Base-by-base conservation (phyloP, 2,329 filamentous ascomycete species). In the Cryphonectria japonica region DNA sequence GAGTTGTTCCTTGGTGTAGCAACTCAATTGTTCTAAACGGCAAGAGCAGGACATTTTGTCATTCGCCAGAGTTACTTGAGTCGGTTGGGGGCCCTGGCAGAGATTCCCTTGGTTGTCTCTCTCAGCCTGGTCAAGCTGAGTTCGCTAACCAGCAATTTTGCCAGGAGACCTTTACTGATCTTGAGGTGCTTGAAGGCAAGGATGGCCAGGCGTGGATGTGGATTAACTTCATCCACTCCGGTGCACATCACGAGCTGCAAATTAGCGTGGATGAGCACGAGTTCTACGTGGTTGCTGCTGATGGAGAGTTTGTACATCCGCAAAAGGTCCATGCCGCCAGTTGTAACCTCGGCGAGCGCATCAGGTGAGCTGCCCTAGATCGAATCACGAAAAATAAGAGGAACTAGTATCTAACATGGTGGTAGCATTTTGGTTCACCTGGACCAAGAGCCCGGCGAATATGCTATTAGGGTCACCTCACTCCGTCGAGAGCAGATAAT, bases 171-270 rank as follows among this genome's bases (percentile, higher is more conserved):
- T 64, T 71, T 29, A 66, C 70, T 2, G 66, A 67, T 5, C 72
- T 74, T 6, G 73, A 74, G 67, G 63, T 74, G 11, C 50, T 72
- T 29, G 39, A 66, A 43, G 73, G 72, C 16, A 68, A 74, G 22
- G 68, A 14, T 19, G 59, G 32, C 22, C 59, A 61, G 59, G 26
- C 71, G 37, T 74, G 73, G 73, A 52, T 74, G 0, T 73, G 67
- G 68, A 73, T 74, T 43, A 74, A 74, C 50, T 74, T 74, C 43
- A 73, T 74, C 41, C 70, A 74, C 29, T 74, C 73, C 0, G 73
- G 73, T 29, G 72, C 70, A 34, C 73, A 74, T 26, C 73, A 74
- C 22, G 70, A 73, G 62, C 52, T 74, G 13, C 69, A 68, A 3
- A 73, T 74, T 52, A 73, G 72, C 26, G 57, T 74, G 5, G 72